Evolutionary conservation across 164 flowering plant genomes (phyloP).

Genomic region (Piper longum): DNA sequence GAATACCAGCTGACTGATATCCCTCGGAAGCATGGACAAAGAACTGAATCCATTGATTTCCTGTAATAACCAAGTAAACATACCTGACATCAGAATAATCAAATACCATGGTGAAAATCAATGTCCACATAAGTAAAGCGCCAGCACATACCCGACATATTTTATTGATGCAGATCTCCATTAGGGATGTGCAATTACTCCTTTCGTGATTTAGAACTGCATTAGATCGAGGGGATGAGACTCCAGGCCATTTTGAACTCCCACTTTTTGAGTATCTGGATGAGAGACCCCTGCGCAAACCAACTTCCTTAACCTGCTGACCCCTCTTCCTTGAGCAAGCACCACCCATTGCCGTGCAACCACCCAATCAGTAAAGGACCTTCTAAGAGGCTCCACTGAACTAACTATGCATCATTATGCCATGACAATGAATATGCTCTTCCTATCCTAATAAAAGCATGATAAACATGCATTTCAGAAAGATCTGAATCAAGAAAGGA

Average conservation of each 20-base stretch:
- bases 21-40: conserved; percentile 75
- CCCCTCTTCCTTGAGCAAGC: conserved; percentile 90
- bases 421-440: background rate
- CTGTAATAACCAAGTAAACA: conserved; percentile 18
- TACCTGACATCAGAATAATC: background rate
- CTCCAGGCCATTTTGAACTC: conserved; percentile 84
- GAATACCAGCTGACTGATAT: conserved; percentile 74
- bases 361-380: background rate
- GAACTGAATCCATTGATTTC: conserved; percentile 35
- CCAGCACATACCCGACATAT: conserved; percentile 39
- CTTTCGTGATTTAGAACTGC: conserved; percentile 20
- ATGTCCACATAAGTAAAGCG: too few species aligned
- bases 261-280: conserved; percentile 53
- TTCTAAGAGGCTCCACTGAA: background rate
- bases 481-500: too few species aligned
- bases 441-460: too few species aligned
- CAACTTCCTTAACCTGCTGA: conserved; percentile 46
- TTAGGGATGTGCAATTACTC: conserved; percentile 51
- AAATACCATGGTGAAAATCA: background rate
- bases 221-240: conserved; percentile 31
- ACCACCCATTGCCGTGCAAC: conserved; percentile 56
- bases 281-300: conserved; percentile 33
- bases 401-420: conserved; percentile 1
- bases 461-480: too few species aligned
- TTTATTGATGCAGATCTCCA: conserved; percentile 59